Conservation (phyloP, 257 asterid genomes). For the Lavandula angustifolia region DNA sequence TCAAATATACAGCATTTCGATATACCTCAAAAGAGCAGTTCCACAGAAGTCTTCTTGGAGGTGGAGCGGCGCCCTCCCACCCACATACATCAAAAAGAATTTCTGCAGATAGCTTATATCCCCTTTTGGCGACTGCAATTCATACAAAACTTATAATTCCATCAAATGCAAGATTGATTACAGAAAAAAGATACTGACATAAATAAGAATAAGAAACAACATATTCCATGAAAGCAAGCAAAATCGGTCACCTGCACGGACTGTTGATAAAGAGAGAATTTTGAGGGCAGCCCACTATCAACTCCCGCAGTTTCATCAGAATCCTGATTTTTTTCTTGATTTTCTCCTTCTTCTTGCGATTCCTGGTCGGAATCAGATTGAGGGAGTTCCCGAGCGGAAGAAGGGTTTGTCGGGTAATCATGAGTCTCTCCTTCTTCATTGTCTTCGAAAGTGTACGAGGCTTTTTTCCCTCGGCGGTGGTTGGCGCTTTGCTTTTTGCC, state of each 20-base stretch:
- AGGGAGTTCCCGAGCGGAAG: constrained; percentile 33
- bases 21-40: constrained; percentile 88
- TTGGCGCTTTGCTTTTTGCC: constrained; percentile 70
- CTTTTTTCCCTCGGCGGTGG: constrained; percentile 58
- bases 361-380: constrained; percentile 52
- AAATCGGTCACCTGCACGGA: constrained; percentile 73
- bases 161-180: constrained; percentile 19
- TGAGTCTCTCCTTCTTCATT: constrained; percentile 41
- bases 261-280: constrained; percentile 82
- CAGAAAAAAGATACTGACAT: not conserved
- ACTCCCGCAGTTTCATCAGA: constrained; percentile 13
- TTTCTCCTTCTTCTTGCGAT: constrained; percentile 41
- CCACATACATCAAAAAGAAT: constrained; percentile 95
- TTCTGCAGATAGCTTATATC: constrained; percentile 91
- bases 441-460: constrained; percentile 46
- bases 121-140: constrained; percentile 94
- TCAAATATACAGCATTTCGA: constrained; percentile 1
- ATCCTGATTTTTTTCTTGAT: constrained; percentile 27
- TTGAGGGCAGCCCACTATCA: constrained; percentile 56
- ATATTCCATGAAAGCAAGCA: not conserved
- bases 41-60: constrained; percentile 99
- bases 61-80: constrained; percentile 92
- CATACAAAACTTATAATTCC: constrained; percentile 3
- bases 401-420: constrained; percentile 33
- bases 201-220: not conserved